A percentile compares a stretch with the other conserved stretches of the same genome.
Evolutionary conservation across 176 grass and related monocot genomes (phyloP).

Genomic region (Aegilops sharonensis): DNA sequence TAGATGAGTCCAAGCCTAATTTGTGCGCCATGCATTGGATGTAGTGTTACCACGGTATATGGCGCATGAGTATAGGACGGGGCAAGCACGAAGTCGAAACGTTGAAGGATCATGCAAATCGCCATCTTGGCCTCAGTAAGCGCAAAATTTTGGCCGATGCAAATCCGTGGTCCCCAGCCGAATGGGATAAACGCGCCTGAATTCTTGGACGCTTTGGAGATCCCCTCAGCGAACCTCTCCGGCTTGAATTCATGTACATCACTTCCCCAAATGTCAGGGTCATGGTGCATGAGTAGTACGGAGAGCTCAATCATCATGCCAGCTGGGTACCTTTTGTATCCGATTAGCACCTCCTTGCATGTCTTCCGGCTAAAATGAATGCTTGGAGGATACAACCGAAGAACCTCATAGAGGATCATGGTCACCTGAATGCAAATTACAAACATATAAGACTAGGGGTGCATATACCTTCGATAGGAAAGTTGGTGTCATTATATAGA

Average conservation of each 20-base stretch:
- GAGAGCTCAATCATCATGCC: not conserved
- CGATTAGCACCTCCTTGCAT: not conserved
- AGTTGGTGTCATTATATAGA: too few species aligned
- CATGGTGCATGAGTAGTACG: not conserved
- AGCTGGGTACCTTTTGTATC: not conserved
- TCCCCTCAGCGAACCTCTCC: not conserved
- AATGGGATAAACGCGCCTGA: not conserved
- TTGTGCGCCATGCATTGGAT: not conserved
- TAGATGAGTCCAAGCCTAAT: not conserved
- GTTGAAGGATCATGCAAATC: not conserved
- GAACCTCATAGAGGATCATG: not conserved
- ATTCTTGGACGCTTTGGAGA: not conserved
- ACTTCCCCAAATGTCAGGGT: not conserved
- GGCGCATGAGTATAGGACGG: not conserved
- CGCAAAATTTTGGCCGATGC: not conserved
- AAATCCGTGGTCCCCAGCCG: not conserved
- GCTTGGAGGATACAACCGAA: not conserved
- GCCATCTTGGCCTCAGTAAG: not conserved
- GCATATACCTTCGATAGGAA: too few species aligned
- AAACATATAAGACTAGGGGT: not conserved
- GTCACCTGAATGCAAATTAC: not conserved
- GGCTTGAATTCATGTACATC: not conserved
- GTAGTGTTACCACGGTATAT: not conserved
- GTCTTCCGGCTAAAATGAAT: not conserved
- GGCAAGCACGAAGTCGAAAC: not conserved